phyloP scores from a whole-genome alignment of 2,329 filamentous ascomycete species.

The Pseudogymnoascus sp. region DNA sequence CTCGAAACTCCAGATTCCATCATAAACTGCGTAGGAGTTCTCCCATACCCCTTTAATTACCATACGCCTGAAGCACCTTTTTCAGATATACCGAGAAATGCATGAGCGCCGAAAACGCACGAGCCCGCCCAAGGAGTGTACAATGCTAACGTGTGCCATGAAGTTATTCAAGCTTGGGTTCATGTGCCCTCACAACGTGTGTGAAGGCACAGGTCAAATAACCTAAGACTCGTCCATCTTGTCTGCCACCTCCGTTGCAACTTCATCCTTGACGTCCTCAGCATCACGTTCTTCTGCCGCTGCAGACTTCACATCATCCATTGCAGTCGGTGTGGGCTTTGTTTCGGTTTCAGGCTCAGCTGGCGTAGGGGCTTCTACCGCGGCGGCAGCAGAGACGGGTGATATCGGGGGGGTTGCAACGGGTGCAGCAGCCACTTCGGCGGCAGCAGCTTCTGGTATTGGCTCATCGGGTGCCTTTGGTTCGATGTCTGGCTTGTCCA shows the following conservation, averaged over 20 bases:
- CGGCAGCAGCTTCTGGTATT: constrained; percentile 10
- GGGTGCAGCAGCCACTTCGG: constrained; percentile 11
- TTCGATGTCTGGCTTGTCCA: constrained; percentile 17
- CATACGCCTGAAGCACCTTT: constrained; percentile 5
- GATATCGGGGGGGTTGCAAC: background rate
- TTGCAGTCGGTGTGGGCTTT: constrained; percentile 25
- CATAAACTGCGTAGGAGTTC: background rate
- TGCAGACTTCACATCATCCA: constrained; percentile 28
- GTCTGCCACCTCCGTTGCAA: constrained; percentile 23
- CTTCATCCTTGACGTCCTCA: constrained; percentile 28
- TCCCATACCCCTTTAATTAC: background rate
- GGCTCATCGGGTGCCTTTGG: constrained; percentile 3
- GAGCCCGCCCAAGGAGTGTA: constrained; percentile 2
- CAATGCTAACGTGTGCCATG: background rate
- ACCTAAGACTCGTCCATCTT: constrained; percentile 27
- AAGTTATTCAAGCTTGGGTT: background rate
- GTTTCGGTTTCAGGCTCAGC: constrained; percentile 28
- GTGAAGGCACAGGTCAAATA: background rate
- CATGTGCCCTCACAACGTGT: background rate
- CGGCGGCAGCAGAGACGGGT: constrained; percentile 10
- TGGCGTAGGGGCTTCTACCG: constrained; percentile 15
- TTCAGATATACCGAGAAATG: constrained; percentile 8
- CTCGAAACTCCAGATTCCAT: constrained; percentile 7
- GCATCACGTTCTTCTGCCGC: constrained; percentile 22
- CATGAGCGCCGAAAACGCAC: constrained; percentile 8